Base-by-base conservation (phyloP, 2,329 filamentous ascomycete species). In the Pseudogymnoascus sp. region DNA sequence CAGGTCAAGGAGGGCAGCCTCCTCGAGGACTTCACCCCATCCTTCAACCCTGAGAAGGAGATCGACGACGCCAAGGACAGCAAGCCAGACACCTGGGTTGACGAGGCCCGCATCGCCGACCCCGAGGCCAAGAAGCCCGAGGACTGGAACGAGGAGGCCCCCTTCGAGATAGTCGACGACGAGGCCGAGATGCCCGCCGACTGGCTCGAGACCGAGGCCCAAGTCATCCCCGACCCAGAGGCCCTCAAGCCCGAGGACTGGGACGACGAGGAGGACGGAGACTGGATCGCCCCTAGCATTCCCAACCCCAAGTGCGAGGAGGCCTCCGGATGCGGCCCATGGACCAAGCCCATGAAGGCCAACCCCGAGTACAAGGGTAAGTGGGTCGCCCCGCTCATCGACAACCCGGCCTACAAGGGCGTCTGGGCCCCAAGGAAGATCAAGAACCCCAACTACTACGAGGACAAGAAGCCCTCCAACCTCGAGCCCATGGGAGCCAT, bases 351-450 rank as follows among this genome's bases (percentile, higher is more conserved):
- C 69, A 86, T 90, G 85, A 96, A 87, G 81, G 90, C 89, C 82
- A 97, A 97, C 86, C 91, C 91, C 68, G 89, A 83, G 67, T 97
- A 96, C 87, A 97, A 97, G 90, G 94, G 94, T 87, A 96, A 96
- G 84, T 99, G 94, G 94, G 86, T 85, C 69, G 90, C 94, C 56
- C 91, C 92, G 66, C 84, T 87, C 77, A 91, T 99, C 72, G 93
- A 97, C 79, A 99, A 99, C 87, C 94, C 94, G 65, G 91, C 83
- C 72, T 99, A 97, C 87, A 97, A 97, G 88, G 94, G 94, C 70
- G 81, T 86, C 67, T 99, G 94, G 94, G 86, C 87, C 74, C 93
- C 94, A 71, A 86, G 87, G 79, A 96, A 97, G 89, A 97, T 99
- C 76, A 82, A 89, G 80, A 99, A 99, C 88, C 94, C 94, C 67